phyloP scores from a whole-genome alignment of 129 eudicot species.

The Tagetes patula region DNA sequence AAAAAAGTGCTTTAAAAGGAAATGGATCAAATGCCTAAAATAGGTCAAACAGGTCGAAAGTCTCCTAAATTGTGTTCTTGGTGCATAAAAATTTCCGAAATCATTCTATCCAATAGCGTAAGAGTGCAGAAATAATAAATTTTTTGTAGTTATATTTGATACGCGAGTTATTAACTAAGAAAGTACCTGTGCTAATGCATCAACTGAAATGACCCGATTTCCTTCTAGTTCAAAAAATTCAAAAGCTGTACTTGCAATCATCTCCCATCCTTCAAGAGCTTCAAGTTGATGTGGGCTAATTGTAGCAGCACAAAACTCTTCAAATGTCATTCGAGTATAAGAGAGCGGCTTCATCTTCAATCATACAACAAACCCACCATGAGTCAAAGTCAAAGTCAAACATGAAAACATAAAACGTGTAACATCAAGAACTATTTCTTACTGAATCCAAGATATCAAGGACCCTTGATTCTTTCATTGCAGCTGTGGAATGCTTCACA shows the following conservation, averaged over 20 bases:
- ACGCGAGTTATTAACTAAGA: not conserved
- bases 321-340: slow-evolving; percentile 65
- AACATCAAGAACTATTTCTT: slow-evolving; percentile 27
- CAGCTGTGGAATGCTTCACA: slow-evolving; percentile 72
- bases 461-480: slow-evolving; percentile 91
- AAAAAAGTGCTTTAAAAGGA: not conserved
- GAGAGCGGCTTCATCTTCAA: slow-evolving; percentile 82
- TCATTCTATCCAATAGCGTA: not conserved
- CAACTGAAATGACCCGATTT: slow-evolving; percentile 57
- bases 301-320: slow-evolving; percentile 94
- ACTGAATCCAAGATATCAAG: slow-evolving; percentile 74
- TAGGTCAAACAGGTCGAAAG: not conserved
- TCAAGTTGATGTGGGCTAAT: slow-evolving; percentile 76
- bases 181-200: slow-evolving; percentile 70
- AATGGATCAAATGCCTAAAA: slow-evolving; percentile 1
- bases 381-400: not conserved
- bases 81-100: not conserved
- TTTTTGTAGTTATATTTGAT: not conserved
- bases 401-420: slow-evolving; percentile 8
- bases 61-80: not conserved
- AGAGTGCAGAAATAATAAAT: not conserved
- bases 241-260: slow-evolving; percentile 55
- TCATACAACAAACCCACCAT: slow-evolving; percentile 3
- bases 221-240: slow-evolving; percentile 73
- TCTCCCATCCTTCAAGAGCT: slow-evolving; percentile 81